A percentile compares a stretch with the other conserved stretches of the same genome.
Conservation (phyloP, 306 rosid species). For the Canavalia ensiformis region DNA sequence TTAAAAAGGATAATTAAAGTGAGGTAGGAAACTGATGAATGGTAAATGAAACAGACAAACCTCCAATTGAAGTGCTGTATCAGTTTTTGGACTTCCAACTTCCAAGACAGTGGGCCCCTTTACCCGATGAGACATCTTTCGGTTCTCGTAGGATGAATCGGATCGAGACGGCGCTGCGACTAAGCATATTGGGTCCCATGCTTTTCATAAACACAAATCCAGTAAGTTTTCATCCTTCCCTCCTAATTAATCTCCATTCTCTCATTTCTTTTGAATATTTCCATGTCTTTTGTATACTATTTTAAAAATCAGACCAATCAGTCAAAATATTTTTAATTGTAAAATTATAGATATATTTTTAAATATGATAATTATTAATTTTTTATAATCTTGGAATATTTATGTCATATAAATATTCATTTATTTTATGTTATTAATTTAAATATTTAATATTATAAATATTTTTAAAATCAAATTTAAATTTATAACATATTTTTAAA, state of each 20-base stretch:
- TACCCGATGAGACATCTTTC: slow-evolving; percentile 67
- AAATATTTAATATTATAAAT: no score
- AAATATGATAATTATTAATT: no score
- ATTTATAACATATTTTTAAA: no score
- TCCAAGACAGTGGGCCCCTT: slow-evolving; percentile 81
- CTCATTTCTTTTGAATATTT: neutral
- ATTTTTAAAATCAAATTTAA: no score
- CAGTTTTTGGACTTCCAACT: slow-evolving; percentile 85
- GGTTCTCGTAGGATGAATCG: slow-evolving; percentile 73
- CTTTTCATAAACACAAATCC: slow-evolving; percentile 71
- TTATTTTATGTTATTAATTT: no score
- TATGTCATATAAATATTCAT: no score
- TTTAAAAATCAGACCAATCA: no score
- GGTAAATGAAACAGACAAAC: slow-evolving; percentile 63
- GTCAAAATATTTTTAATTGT: no score
- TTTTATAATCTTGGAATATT: no score
- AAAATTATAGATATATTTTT: no score
- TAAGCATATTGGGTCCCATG: slow-evolving; percentile 74
- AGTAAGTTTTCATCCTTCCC: slow-evolving; percentile 47
- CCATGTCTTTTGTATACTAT: neutral
- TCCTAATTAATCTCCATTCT: no score
- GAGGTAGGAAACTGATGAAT: neutral
- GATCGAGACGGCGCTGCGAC: slow-evolving; percentile 61
- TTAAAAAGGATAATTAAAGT: no score
- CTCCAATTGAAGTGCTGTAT: slow-evolving; percentile 73